Evolutionary conservation across 2,329 filamentous ascomycete genomes (phyloP).

Genomic region (Pseudofabraea citricarpa): DNA sequence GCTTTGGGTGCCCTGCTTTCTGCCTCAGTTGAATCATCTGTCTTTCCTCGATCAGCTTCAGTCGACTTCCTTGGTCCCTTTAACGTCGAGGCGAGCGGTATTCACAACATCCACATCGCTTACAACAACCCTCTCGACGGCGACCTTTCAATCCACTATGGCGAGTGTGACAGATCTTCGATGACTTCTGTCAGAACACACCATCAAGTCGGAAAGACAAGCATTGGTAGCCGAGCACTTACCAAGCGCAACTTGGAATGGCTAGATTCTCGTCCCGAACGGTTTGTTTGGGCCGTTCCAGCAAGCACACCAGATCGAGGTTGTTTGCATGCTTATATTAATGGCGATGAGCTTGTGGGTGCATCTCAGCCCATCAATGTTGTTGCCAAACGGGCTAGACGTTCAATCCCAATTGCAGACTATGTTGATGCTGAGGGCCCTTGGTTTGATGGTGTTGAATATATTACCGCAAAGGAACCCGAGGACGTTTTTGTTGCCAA

Average conservation of each 20-base stretch:
- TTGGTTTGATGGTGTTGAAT: conserved; percentile 62
- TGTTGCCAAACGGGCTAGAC: background rate
- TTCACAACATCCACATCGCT: conserved; percentile 44
- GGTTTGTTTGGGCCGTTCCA: conserved; percentile 33
- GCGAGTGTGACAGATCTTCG: conserved; percentile 41
- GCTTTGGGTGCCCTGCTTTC: background rate
- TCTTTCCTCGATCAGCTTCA: background rate
- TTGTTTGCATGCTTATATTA: conserved; percentile 24
- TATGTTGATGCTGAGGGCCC: conserved; percentile 36
- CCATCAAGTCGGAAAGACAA: conserved; percentile 13
- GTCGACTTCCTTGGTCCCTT: background rate
- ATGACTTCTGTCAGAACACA: conserved; percentile 28
- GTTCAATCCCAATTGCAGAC: conserved; percentile 2
- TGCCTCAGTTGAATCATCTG: background rate
- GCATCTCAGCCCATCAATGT: background rate
- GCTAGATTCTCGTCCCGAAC: conserved; percentile 31
- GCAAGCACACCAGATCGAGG: conserved; percentile 21
- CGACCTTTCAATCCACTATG: conserved; percentile 35
- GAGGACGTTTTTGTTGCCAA: conserved; percentile 44
- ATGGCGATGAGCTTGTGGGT: background rate
- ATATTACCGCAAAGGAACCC: conserved; percentile 50
- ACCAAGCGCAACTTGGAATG: conserved; percentile 38
- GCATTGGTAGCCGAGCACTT: conserved; percentile 36
- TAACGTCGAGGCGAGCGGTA: background rate
- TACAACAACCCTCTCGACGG: conserved; percentile 62